phyloP scores from a whole-genome alignment of 1,284 basidiomycete species.

The Ceratobasidium papillatum region DNA sequence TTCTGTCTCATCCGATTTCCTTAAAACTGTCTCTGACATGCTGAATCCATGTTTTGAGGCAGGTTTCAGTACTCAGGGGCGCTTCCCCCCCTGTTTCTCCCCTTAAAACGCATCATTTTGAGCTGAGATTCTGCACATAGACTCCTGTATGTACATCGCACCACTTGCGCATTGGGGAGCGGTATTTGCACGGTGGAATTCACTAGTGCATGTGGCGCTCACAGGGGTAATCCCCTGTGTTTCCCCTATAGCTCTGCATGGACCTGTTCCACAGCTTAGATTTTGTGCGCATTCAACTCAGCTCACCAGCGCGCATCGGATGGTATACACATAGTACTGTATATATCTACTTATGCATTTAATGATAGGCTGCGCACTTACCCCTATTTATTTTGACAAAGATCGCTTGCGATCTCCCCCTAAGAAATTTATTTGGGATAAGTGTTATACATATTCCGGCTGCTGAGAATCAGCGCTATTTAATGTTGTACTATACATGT shows the following conservation, averaged over 20 bases:
- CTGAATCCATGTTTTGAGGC: too few relatives aligned
- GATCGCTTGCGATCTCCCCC: not conserved
- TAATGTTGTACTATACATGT: not conserved
- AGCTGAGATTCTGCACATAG: not conserved
- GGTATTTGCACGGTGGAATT: not conserved
- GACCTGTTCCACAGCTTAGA: not conserved
- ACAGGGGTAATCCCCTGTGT: not conserved
- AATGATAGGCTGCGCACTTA: not conserved
- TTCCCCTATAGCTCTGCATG: not conserved
- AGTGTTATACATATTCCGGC: not conserved
- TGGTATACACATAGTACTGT: not conserved
- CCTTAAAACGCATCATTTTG: not conserved
- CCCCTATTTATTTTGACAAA: not conserved
- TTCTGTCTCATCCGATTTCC: too few relatives aligned
- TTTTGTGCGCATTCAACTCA: not conserved
- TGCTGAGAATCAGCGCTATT: not conserved
- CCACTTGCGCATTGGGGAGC: too few relatives aligned
- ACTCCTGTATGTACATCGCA: not conserved
- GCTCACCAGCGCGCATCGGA: not conserved
- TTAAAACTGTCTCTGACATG: too few relatives aligned
- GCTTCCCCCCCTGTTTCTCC: too few relatives aligned
- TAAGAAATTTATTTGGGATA: not conserved
- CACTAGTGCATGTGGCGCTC: not conserved
- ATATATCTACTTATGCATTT: not conserved
- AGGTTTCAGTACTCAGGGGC: too few relatives aligned